These are phyloP conservation scores for Alternaria sp. DNA, from an alignment of 2,329 filamentous ascomycete genomes.

Conservation along the genomic window DNA sequence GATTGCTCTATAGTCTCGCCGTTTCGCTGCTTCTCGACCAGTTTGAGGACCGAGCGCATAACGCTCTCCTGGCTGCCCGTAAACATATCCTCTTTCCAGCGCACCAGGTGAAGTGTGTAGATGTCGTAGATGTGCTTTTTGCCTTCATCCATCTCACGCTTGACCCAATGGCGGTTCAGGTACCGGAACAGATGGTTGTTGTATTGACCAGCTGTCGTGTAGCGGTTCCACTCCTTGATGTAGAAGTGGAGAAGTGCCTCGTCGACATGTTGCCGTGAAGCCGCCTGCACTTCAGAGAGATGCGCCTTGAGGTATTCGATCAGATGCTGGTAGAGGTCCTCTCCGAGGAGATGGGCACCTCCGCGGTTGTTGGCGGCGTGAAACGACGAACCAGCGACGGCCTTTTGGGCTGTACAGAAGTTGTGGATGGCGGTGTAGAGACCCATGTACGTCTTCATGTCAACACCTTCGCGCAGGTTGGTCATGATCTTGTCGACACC, in stretches of 20 bases:
- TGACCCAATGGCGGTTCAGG: constrained; percentile 98
- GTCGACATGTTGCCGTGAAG: constrained; percentile 82
- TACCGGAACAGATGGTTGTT: constrained; percentile 97
- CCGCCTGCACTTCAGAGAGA: constrained; percentile 72
- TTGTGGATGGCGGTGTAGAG: constrained; percentile 98
- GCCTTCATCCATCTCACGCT: constrained; percentile 97
- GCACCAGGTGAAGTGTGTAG: constrained; percentile 93
- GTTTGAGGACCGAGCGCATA: constrained; percentile 92
- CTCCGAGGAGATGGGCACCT: constrained; percentile 92
- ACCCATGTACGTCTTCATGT: constrained; percentile 97
- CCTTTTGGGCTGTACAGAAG: constrained; percentile 98
- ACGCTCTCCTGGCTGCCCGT: constrained; percentile 82
- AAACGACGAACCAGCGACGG: constrained; percentile 67
- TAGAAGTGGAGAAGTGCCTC: constrained; percentile 92
- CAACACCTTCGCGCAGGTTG: constrained; percentile 88
- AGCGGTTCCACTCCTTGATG: constrained; percentile 95
- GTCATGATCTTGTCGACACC: constrained; percentile 95
- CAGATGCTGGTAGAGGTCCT: constrained; percentile 93
- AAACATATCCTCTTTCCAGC: constrained; percentile 94
- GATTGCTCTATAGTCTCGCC: constrained; percentile 97
- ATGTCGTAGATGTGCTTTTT: constrained; percentile 99
- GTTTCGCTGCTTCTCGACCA: constrained; percentile 96
- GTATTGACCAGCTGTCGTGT: constrained; percentile 94
- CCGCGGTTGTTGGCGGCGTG: constrained; percentile 70
- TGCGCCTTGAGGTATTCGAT: constrained; percentile 84